Evolutionary conservation across 2,329 filamentous ascomycete genomes (phyloP).

Genomic region (Xylaria sp.): DNA sequence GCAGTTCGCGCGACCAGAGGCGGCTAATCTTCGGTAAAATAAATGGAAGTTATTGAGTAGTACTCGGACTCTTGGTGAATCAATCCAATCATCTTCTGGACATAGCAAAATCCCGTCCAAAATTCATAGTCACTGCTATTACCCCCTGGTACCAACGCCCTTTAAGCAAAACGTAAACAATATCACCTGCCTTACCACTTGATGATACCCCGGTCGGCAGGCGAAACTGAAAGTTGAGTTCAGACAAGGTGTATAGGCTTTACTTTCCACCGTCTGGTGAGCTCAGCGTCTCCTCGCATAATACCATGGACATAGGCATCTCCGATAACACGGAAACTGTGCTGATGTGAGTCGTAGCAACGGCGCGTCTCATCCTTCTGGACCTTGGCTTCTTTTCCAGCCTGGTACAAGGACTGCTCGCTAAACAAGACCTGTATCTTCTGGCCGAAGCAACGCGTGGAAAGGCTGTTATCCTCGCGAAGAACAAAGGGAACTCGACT

Average conservation of each 20-base stretch:
- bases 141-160: neutral
- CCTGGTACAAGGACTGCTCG: slow-evolving; percentile 24
- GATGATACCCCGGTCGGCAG: neutral
- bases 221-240: neutral
- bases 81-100: too few relatives aligned
- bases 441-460: slow-evolving; percentile 24
- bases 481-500: slow-evolving; percentile 40
- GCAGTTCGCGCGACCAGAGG: too few relatives aligned
- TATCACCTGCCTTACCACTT: neutral
- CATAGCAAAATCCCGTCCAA: too few relatives aligned
- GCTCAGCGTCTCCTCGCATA: slow-evolving; percentile 28
- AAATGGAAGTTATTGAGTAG: neutral
- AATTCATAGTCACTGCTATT: neutral
- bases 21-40: slow-evolving; percentile 29
- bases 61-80: too few relatives aligned
- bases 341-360: slow-evolving; percentile 26
- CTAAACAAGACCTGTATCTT: slow-evolving; percentile 32
- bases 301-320: slow-evolving; percentile 39
- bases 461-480: slow-evolving; percentile 7
- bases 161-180: neutral
- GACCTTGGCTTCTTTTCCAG: slow-evolving; percentile 26
- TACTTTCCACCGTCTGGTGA: slow-evolving; percentile 18
- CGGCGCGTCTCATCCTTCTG: neutral
- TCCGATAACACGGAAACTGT: slow-evolving; percentile 33
- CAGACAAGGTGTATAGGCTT: slow-evolving; percentile 28